These are phyloP conservation scores for Clarireedia paspali DNA, from an alignment of 2,329 filamentous ascomycete species.

Conservation along the genomic window DNA sequence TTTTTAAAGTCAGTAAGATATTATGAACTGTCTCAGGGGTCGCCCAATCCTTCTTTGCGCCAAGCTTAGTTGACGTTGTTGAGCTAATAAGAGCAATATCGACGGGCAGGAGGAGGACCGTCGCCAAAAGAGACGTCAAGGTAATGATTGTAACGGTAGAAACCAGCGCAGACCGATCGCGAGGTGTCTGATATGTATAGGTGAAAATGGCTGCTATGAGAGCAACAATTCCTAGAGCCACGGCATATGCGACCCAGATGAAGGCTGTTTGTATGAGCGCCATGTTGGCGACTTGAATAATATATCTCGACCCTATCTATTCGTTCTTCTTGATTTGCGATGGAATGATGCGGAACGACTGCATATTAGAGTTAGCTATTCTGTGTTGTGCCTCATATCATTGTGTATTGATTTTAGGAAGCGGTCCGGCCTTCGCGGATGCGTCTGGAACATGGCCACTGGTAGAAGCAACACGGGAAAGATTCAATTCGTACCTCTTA, in stretches of 20 bases:
- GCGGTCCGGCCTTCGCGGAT: no score
- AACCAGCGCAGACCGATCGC: conserved; percentile 76
- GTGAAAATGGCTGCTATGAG: conserved; percentile 76
- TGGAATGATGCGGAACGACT: no score
- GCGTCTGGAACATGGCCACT: no score
- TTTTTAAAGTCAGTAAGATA: conserved; percentile 72
- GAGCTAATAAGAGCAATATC: conserved; percentile 93
- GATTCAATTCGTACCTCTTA: no score
- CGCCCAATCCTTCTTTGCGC: conserved; percentile 91
- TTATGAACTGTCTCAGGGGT: conserved; percentile 70
- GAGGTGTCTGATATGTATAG: conserved; percentile 83
- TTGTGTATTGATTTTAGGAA: no score
- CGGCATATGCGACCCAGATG: conserved; percentile 91
- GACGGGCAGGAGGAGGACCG: conserved; percentile 84
- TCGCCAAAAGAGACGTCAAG: conserved; percentile 80
- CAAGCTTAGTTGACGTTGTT: conserved; percentile 66
- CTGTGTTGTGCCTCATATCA: no score
- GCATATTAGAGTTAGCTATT: no score
- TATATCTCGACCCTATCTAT: neutral
- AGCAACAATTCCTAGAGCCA: conserved; percentile 70
- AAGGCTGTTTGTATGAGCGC: conserved; percentile 73
- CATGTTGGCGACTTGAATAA: conserved; percentile 19
- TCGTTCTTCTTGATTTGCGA: no score
- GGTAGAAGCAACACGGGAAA: no score
- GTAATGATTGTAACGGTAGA: conserved; percentile 81